Evolutionary conservation across 495 filamentous ascomycete genomes (phyloP).

Genomic region (Hamigera avellanea): DNA sequence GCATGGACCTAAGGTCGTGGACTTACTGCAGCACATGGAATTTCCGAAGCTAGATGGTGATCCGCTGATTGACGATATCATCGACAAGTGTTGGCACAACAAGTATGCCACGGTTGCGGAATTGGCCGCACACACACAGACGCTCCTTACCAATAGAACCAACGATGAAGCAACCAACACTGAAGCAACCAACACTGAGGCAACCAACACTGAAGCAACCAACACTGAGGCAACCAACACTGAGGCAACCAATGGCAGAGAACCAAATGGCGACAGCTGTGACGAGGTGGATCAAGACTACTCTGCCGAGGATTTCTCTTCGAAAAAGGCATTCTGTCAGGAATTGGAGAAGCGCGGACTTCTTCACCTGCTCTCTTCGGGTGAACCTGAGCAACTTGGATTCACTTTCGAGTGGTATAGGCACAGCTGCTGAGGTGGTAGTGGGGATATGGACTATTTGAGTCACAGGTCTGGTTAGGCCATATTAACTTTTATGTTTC

Average conservation of each 20-base stretch:
- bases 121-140: slow-evolving; percentile 15
- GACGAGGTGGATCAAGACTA: slow-evolving; percentile 3
- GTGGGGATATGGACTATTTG: too few species aligned
- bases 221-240: neutral
- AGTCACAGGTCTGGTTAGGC: too few species aligned
- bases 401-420: slow-evolving; percentile 18
- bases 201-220: slow-evolving; percentile 1
- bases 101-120: slow-evolving; percentile 19
- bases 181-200: neutral
- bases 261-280: slow-evolving; percentile 2
- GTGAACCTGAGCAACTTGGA: slow-evolving; percentile 17
- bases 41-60: slow-evolving; percentile 23
- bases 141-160: slow-evolving; percentile 4
- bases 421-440: slow-evolving; percentile 1
- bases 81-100: slow-evolving; percentile 28
- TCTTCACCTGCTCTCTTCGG: slow-evolving; percentile 16
- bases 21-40: slow-evolving; percentile 21
- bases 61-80: slow-evolving; percentile 23
- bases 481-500: too few species aligned
- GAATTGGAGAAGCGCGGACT: slow-evolving; percentile 18
- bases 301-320: slow-evolving; percentile 8
- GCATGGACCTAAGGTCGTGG: slow-evolving; percentile 21
- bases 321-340: slow-evolving; percentile 15
- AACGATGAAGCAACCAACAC: neutral
- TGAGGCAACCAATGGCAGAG: neutral